Evolutionary conservation across 176 grass and related monocot genomes (phyloP), one percentile per base, ranked within the genome.

Genomic region (Lolium multiflorum): DNA sequence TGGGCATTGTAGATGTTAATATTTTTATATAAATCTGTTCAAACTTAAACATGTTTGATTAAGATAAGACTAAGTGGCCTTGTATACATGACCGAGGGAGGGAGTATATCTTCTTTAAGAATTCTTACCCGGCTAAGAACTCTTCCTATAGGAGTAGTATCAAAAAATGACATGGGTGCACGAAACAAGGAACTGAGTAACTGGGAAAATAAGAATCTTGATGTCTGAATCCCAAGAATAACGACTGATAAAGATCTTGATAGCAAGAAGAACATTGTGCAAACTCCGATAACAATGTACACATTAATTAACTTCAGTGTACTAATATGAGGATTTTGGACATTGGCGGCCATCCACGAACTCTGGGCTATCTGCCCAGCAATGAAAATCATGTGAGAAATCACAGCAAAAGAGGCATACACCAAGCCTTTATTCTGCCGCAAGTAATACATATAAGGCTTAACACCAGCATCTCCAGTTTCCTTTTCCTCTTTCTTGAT

Each of bases 401-500:
- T 82, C 72, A 69, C 66, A 39, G 21, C 20, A 9, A 98, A 6
- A 15, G 66, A 94, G 57, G 37, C 63, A 79, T 94, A 94, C 9
- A 98, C 28, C 25, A 91, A 90, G 41, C 96, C 96, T 75, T 94
- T 98, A 5, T 91, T 94, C 78, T 98, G 92, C 37, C 67, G 9
- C 57, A 98, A 86, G 82, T 98, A 96, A 70, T 88, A 82, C 20
- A 86, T 90, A 65, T 96, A 98, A 72, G 93, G 92, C 64, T 88
- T 89, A 28, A 96, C 64, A 57, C 96, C 92, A 16, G 96, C 88
- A 83, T 98, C 89, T 51, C 96, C 96, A 17, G 65, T 92, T 89
- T 98, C 96, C 84, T 85, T 98, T 69, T 96, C 96, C 70, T 98
- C 93, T 81, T 46, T 88, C 84, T 92, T 98, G 60, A 98, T 98